Conservation (phyloP, 164 flowering plant genomes). For the Piper betle region DNA sequence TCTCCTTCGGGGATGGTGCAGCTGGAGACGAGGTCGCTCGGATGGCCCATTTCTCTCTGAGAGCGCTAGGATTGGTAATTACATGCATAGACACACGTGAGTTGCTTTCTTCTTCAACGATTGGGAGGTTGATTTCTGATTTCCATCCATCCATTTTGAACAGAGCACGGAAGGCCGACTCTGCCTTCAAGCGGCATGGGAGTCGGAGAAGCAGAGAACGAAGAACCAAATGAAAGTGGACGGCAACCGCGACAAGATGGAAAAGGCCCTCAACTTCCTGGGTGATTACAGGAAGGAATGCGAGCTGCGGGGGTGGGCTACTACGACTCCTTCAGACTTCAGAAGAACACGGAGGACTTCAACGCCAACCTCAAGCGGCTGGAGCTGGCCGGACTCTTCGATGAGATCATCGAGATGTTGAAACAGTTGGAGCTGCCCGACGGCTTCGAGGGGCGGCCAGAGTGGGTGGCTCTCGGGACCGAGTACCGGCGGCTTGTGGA, state of each 20-base stretch:
- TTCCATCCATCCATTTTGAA: neutral
- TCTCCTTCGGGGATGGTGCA: slow-evolving; percentile 18
- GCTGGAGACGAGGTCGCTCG: slow-evolving; percentile 9
- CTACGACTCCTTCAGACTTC: slow-evolving; percentile 60
- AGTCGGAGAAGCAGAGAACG: slow-evolving; percentile 32
- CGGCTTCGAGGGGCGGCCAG: slow-evolving; percentile 33
- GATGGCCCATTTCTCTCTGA: slow-evolving; percentile 14
- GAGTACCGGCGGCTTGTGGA: slow-evolving; percentile 48
- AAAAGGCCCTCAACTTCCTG: slow-evolving; percentile 17
- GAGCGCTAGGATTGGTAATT: slow-evolving; percentile 56
- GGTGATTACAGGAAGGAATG: slow-evolving; percentile 26
- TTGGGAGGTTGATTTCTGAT: neutral
- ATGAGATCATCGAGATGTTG: slow-evolving; percentile 63
- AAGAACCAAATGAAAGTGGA: slow-evolving; percentile 31
- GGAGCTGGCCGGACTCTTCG: slow-evolving; percentile 66
- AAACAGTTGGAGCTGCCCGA: slow-evolving; percentile 59
- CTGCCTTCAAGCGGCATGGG: slow-evolving; percentile 65
- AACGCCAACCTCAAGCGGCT: slow-evolving; percentile 48
- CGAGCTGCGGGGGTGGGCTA: slow-evolving; percentile 35
- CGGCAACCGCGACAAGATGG: slow-evolving; percentile 23
- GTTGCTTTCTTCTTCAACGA: neutral
- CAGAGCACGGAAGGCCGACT: slow-evolving; percentile 61
- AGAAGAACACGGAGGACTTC: slow-evolving; percentile 36
- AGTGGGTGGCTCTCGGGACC: slow-evolving; percentile 58
- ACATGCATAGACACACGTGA: neutral